Evolutionary conservation across 805 yeast species (phyloP).

Genomic region (Candida namnaoensis): DNA sequence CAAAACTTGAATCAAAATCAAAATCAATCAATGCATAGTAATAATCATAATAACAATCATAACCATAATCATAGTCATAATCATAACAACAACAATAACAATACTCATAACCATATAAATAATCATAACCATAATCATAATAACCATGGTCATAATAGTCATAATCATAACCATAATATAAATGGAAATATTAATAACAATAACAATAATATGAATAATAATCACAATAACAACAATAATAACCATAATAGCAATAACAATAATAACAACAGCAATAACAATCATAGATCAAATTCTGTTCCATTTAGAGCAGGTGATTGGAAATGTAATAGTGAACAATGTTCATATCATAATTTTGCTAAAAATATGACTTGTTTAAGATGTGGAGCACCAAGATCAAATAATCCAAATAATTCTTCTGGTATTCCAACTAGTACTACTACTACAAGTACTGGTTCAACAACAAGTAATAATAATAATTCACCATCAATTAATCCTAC

Average conservation of each 20-base stretch:
- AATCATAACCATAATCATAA: conserved; percentile 5
- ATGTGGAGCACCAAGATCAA: conserved; percentile 76
- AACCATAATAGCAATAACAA: conserved; percentile 5
- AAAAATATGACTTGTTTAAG: conserved; percentile 80
- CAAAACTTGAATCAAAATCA: conserved; percentile 6
- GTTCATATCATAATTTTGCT: conserved; percentile 88
- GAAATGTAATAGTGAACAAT: conserved; percentile 76
- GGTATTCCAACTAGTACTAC: conserved; percentile 5
- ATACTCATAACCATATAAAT: conserved; percentile 2
- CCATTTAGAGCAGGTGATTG: conserved; percentile 97
- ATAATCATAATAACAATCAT: conserved; percentile 1
- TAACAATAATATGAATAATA: conserved; percentile 3
- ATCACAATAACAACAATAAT: conserved; percentile 7
- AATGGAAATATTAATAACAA: conserved; percentile 2
- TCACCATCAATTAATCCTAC: too few species aligned
- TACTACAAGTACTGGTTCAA: conserved; percentile 1
- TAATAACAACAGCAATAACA: conserved; percentile 3
- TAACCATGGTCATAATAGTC: conserved; percentile 6
- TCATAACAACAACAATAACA: conserved; percentile 2
- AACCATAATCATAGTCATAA: background rate
- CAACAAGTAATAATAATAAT: too few species aligned
- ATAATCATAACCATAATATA: conserved; percentile 6
- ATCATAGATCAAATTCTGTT: conserved; percentile 43
- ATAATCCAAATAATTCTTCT: conserved; percentile 8
- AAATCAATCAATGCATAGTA: too few species aligned